Percentiles rank a stretch among this genome's conserved stretches.
These are phyloP conservation scores for Claviceps sorghi DNA, from an alignment of 2,329 filamentous ascomycete species.

Conservation along the genomic window DNA sequence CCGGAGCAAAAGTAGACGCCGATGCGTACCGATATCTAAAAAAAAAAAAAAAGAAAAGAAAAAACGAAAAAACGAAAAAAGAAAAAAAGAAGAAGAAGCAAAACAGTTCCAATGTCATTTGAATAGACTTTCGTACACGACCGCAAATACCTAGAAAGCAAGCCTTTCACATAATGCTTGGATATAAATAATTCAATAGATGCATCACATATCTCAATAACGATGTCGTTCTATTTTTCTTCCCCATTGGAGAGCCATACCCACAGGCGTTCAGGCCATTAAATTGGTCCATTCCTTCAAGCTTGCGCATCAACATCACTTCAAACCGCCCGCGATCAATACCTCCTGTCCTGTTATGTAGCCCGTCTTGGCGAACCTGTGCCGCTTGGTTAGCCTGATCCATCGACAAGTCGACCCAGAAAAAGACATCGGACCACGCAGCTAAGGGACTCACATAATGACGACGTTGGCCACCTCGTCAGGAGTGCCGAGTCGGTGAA, in stretches of 20 bases:
- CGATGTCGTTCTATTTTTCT: background rate
- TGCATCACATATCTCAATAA: background rate
- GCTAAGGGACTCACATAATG: constrained; percentile 1
- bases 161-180: background rate
- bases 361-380: constrained; percentile 6
- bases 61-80: too few relatives aligned
- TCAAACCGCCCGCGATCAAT: constrained; percentile 3
- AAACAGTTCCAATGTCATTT: background rate
- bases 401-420: too few relatives aligned
- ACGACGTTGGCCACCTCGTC: constrained; percentile 7
- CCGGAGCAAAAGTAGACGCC: constrained; percentile 5
- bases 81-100: background rate
- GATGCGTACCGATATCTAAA: background rate
- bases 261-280: background rate
- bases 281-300: background rate
- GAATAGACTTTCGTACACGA: background rate
- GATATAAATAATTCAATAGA: background rate
- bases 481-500: constrained; percentile 4
- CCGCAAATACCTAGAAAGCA: background rate
- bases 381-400: background rate
- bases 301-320: background rate
- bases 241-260: background rate
- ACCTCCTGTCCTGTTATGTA: constrained; percentile 7
- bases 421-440: background rate
- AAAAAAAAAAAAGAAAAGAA: background rate